phyloP scores from a whole-genome alignment of 2,329 filamentous ascomycete genomes.

The Trichoderma breve region DNA sequence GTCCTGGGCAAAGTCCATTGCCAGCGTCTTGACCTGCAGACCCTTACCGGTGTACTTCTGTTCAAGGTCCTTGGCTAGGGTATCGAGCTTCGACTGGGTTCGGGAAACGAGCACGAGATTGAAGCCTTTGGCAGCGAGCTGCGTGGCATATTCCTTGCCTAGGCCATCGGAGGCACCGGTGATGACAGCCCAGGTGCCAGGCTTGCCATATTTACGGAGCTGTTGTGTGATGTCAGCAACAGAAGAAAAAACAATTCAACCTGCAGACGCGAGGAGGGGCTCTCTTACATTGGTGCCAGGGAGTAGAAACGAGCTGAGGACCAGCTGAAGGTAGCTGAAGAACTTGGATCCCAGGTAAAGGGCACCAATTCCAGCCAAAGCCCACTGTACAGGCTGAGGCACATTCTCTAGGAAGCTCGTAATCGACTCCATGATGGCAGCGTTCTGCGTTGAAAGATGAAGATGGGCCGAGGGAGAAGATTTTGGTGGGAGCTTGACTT shows the following conservation, averaged over 20 bases:
- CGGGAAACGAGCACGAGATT: slow-evolving; percentile 94
- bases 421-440: slow-evolving; percentile 30
- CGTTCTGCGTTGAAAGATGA: background rate
- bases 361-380: slow-evolving; percentile 55
- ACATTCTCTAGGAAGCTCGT: slow-evolving; percentile 28
- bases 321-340: slow-evolving; percentile 57
- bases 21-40: slow-evolving; percentile 71
- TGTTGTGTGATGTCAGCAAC: slow-evolving; percentile 1
- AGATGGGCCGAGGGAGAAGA: background rate
- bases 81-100: slow-evolving; percentile 85
- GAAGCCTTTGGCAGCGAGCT: slow-evolving; percentile 88
- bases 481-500: slow-evolving; percentile 2
- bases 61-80: slow-evolving; percentile 72
- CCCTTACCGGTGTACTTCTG: slow-evolving; percentile 59
- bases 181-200: slow-evolving; percentile 89
- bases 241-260: background rate
- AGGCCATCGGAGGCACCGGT: slow-evolving; percentile 96
- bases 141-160: slow-evolving; percentile 90
- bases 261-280: background rate
- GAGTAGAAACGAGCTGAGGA: slow-evolving; percentile 68
- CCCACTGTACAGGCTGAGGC: slow-evolving; percentile 42
- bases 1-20: slow-evolving; percentile 89
- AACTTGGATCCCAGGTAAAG: slow-evolving; percentile 57
- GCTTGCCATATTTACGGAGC: slow-evolving; percentile 87
- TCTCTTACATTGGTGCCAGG: slow-evolving; percentile 57